Evolutionary conservation across 1,139 yeast genomes (phyloP), one percentile per base, ranked within the genome.

Genomic region (Candida buenavistaensis): DNA sequence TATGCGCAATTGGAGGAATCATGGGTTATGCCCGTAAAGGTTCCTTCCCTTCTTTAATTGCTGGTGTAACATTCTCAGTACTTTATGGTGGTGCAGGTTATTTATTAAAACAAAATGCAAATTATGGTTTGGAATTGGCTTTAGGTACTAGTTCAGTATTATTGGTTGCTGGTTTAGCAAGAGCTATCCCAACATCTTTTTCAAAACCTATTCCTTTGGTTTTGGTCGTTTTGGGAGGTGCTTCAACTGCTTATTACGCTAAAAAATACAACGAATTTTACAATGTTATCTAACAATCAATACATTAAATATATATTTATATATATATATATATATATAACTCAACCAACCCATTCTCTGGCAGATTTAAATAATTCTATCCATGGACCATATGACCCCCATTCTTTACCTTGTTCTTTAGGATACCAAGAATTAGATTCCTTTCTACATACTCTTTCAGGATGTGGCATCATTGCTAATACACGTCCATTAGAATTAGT

Each of bases 391-490:
- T 82, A 78, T 12, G 71, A 75, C 27, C 81, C 83, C 85, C 89
- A 79, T 35, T 69, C 68, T 28, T 59, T 64, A 32, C 80, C 80
- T 54, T 83, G 82, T 37, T 75, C 80, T 25, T 62, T 60, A 33
- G 97, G 97, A 57, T 87, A 87, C 81, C 89, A 92, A 6, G 97
- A 88, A 67, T 90, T 90, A 41, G 95, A 71, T 62, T 87, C 96
- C 55, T 80, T 69, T 65, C 96, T 78, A 40, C 83, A 75, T 32
- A 88, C 94, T 68, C 99, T 87, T 65, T 94, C 99, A 16, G 99
- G 98, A 59, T 94, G 99, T 31, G 99, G 99, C 99, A 94, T 94
- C 89, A 94, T 80, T 3, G 97, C 97, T 53, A 94, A 71, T 4
- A 94, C 97, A 61, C 98, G 81, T 47, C 98, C 98, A 55, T 87